Base-by-base conservation (phyloP, 805 yeast species). In the Saccharomycopsis selenospora region DNA sequence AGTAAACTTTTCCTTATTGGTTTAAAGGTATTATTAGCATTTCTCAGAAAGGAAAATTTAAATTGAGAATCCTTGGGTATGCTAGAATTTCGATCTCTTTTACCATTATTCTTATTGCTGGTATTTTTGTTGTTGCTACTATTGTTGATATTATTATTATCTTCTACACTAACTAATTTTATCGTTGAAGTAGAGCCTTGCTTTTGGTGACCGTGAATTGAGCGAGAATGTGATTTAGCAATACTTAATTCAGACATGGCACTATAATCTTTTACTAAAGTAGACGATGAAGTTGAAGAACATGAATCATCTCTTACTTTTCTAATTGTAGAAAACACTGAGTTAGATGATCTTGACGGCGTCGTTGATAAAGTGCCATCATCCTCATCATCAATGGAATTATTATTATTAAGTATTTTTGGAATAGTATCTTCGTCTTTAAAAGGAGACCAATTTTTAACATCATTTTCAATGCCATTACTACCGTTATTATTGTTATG, bases 361-460 rank as follows among this genome's bases (percentile, higher is more conserved):
- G 46, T 42, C 13, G 46, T 22, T 10, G 36, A 42, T 4, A n/a
- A 13, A 4, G 22, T 20, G 45, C 36, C 45, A 26, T 20, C 40
- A 24, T 38, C 41, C 7, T 13, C 17, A 22, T 33, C 41, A n/a
- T 8, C 17, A 8, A 7, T 8, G 18, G 24, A 26, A 11, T 8
- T 18, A 5, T 36, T 14, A n/a, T 10, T 10, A 20, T 33, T 33
- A 14, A 5, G n/a, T 33, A 14, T 33, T 6, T 5, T 20, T 17
- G 20, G n/a, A 20, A 33, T 7, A 17, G n/a, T 6, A 22, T 46
- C 43, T 3, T 28, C 50, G 10, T 49, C 53, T 33, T 50, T 50
- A 41, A 50, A 50, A 3, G 53, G 53, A n/a, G 50, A 47, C 53
- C 53, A 50, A 33, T 50, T 50, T 40, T 41, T 28, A 22, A 50